Conservation (phyloP, 2,329 filamentous ascomycete species). For the Sporothrix luriei region DNA sequence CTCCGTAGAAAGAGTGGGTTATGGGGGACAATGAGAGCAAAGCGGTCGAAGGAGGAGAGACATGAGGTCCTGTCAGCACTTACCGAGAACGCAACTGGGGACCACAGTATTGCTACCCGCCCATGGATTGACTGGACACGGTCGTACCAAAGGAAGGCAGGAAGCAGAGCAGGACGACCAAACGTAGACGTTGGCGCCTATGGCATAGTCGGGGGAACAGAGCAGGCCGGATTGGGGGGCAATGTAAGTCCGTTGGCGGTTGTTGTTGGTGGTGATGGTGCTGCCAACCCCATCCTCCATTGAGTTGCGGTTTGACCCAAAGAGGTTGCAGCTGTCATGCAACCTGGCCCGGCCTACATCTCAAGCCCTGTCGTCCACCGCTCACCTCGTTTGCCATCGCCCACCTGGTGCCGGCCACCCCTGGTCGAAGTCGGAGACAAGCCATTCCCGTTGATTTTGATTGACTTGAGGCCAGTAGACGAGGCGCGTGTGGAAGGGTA, state of each 20-base stretch:
- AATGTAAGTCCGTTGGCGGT: neutral
- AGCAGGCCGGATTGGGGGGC: neutral
- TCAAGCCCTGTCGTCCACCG: neutral
- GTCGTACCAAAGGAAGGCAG: slow-evolving; percentile 16
- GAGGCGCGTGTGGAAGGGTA: neutral
- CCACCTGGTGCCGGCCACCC: no score
- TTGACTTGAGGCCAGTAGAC: slow-evolving; percentile 2
- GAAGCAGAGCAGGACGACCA: neutral
- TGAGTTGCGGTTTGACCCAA: neutral
- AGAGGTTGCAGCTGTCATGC: slow-evolving; percentile 12
- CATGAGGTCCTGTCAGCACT: slow-evolving; percentile 7
- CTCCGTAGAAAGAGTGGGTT: neutral
- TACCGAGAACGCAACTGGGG: slow-evolving; percentile 19
- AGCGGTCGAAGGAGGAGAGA: neutral
- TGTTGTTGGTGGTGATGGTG: no score
- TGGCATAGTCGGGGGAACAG: slow-evolving; percentile 1
- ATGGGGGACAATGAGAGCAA: neutral
- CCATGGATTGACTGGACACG: neutral
- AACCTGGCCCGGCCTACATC: neutral
- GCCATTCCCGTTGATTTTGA: slow-evolving; percentile 3
- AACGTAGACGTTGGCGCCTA: slow-evolving; percentile 15
- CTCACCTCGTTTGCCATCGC: neutral
- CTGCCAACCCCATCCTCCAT: neutral
- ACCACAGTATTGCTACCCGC: neutral
- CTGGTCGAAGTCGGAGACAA: neutral